These are phyloP conservation scores for Cylindrodendrum hubeiense DNA, from an alignment of 2,329 filamentous ascomycete species.

Conservation along the genomic window DNA sequence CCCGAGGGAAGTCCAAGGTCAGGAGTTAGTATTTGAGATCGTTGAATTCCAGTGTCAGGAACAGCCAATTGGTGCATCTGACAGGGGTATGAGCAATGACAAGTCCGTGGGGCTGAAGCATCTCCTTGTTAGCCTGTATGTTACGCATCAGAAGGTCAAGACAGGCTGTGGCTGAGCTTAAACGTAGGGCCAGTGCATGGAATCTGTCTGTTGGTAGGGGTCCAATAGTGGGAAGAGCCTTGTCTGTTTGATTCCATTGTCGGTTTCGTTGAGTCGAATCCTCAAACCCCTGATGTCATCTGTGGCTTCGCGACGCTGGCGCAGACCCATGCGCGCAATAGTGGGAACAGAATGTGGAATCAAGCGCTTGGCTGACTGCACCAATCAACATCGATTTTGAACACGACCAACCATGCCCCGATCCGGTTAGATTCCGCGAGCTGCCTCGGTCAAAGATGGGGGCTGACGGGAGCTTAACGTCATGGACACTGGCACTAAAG, in stretches of 20 bases:
- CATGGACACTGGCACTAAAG: not conserved
- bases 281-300: not conserved
- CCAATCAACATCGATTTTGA: not conserved
- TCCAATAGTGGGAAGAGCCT: not conserved
- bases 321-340: not conserved
- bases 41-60: not conserved
- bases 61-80: not conserved
- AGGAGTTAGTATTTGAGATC: not conserved
- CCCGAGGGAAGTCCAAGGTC: not conserved
- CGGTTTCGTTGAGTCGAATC: not conserved
- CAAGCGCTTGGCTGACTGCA: not conserved
- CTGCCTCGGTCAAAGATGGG: not conserved
- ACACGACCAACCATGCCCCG: not conserved
- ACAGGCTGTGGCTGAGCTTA: not conserved
- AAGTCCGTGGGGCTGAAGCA: not conserved
- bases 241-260: not conserved
- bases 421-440: constrained; percentile 7
- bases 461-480: not conserved
- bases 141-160: too few species aligned
- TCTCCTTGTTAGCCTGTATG: not conserved
- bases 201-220: not conserved
- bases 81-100: not conserved
- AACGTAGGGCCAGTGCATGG: not conserved
- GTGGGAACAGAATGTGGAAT: not conserved
- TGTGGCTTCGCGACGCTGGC: not conserved